Evolutionary conservation across 352 stramenopile genomes (phyloP), one percentile per base, ranked within the genome.

Genomic region (Paralagenidium karlingii): DNA sequence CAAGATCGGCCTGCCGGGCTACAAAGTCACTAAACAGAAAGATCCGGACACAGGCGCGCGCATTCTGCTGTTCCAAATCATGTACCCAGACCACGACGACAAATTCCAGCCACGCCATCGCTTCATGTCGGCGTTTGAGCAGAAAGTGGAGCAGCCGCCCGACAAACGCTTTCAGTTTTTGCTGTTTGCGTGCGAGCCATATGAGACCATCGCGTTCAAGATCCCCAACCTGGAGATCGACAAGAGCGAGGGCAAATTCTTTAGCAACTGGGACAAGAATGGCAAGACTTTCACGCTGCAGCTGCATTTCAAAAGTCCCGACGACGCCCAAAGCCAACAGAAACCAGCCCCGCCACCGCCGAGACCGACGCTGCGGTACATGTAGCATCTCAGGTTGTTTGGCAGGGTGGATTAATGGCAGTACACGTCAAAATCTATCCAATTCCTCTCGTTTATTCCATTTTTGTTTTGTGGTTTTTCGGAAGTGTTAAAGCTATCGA

Each of bases 71-170:
- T 98, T 98, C 64, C 82, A 96, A 59, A 68, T 99, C 33, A 73
- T 90, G 49, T 99, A 98, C 61, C 95, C 96, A 9, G 90, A 99
- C 47, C 86, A 97, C 33, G 88, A 96, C 18, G 51, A 79, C 16
- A 80, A 87, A 28, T 43, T 94, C 18, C 94, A 98, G 67, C 96
- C 96, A 18, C 76, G 95, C 9, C 94, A 99, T 63, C 77, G 96
- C 26, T 99, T 99, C 75, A 99, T 99, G 96, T 97, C 79, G 41
- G 82, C 96, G n/a, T 99, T 97, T 63, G 95, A 99, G 71, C 96
- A 99, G 58, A 87, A 94, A 36, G 82, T 99, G n/a, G 95, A 99
- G 50, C 70, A 80, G 6, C 85, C 94, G 0, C 16, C 30, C 3
- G 93, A 99, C 67, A 96, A 96, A 48, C 75, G 82, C 40, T 86